Base-by-base conservation (phyloP, 371 early-diverging fungal genomes). In the Phascolomyces articulosus region DNA sequence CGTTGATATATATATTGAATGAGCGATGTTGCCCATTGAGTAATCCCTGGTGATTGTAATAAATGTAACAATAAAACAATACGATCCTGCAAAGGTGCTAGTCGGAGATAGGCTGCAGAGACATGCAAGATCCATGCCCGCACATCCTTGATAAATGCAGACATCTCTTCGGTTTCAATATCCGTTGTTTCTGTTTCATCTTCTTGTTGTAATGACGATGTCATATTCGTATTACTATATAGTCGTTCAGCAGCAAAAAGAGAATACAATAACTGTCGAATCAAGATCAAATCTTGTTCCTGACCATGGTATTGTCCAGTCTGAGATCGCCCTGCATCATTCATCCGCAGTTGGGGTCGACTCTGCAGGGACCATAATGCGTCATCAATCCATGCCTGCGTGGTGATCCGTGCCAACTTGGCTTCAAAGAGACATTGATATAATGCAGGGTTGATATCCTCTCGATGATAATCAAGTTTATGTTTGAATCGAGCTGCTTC, bases 11-110 rank as follows among this genome's bases (percentile, higher is more conserved):
- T 65, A 72, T 82, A 84, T 53, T 91, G 90, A 28, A 91, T 63
- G 11, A 87, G 74, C 3, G 68, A 67, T 7, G 79, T 68, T 6
- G 88, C 88, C 91, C 91, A 91, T 3, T 77, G 77, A 34, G 59
- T 44, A 1, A 24, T 23, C 21, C 47, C 56, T 29, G 54, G 16
- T 0, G 29, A 40, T 21, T 26, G 40, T 11, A 87, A 63, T 7
- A 84, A 72, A 29, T 89, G 87, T 6, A 83, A 60, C 13, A 89
- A 66, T 3, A 89, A 60, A 27, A 66, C 74, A 26, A 66, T 70
- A 16, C 70, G 62, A 20, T 78, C 83, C 1, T 40, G 16, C 16
- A 69, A 57, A 8, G 74, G 56, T 18, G 75, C 73, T 18, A 64
- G 55, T 8, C 65, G 58, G 8, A 83, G 63, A 28, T 83, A 65